Evolutionary conservation across 1,139 yeast genomes (phyloP), one percentile per base, ranked within the genome.

Genomic region (Dujonia santamariae): DNA sequence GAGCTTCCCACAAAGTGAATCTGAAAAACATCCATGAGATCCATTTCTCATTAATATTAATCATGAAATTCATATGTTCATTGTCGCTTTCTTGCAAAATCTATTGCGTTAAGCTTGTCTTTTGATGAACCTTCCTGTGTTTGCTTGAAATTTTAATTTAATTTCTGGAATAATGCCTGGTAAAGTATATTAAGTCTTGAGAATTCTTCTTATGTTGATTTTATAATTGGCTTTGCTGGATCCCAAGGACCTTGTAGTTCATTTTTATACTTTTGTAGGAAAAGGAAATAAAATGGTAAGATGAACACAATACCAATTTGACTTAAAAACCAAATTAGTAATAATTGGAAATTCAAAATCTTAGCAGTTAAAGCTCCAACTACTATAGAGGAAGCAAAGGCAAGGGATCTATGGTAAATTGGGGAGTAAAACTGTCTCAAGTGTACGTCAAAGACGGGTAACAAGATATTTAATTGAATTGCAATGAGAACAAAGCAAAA

Each of bases 181-280:
- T n/a, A n/a, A n/a, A n/a, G n/a, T n/a, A n/a, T n/a, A n/a, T n/a
- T n/a, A n/a, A n/a, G n/a, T n/a, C n/a, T n/a, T n/a, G n/a, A n/a
- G n/a, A n/a, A 8, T 13, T 19, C 9, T 23, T 12, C 5, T 15
- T 16, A 30, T 11, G 16, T 18, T 5, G 36, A 24, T 35, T 54
- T 51, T 19, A 69, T 54, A 11, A 64, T 56, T 1, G 96, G 96
- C 48, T 74, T 78, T 9, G 95, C 96, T 1, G 85, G 80, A 55
- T 87, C 96, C 96, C 96, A 87, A 0, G 96, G 96, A 0, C 96
- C 96, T 56, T 84, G 90, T 37, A 87, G 65, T 53, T 86, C 96
- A 53, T 86, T 85, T 56, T 87, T 87, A 53, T 86, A 86, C 56
- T 78, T 75, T 51, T 87, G 96, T 26, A 87, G 60, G 28, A 72